Percentiles rank a stretch among this genome's conserved stretches.
Conservation (phyloP, 208 protist species). For the Leishmania mexicana region DNA sequence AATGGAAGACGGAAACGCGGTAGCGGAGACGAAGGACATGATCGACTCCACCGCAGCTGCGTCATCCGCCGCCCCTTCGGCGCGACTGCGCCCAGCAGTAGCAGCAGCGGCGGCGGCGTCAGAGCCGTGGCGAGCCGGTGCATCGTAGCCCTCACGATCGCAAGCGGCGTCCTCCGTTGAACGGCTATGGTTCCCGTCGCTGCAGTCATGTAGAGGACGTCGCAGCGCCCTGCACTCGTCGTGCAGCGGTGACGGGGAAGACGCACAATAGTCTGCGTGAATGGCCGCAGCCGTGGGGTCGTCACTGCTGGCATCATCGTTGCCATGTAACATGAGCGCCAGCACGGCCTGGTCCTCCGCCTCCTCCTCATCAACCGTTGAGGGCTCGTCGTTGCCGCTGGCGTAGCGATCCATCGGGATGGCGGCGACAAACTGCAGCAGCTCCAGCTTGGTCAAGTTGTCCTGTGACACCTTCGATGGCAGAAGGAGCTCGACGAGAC, state of each 20-base stretch:
- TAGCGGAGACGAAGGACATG: slow-evolving; percentile 49
- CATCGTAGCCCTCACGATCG: neutral
- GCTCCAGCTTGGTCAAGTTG: slow-evolving; percentile 56
- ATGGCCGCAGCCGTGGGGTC: neutral
- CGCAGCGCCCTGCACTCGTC: neutral
- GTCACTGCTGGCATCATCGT: neutral
- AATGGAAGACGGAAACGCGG: slow-evolving; percentile 49
- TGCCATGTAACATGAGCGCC: neutral
- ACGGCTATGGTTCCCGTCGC: neutral
- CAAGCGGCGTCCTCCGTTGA: neutral
- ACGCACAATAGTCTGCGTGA: neutral
- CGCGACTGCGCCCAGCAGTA: neutral
- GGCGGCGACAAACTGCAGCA: slow-evolving; percentile 66
- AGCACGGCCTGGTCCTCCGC: slow-evolving; percentile 8
- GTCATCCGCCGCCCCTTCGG: slow-evolving; percentile 18
- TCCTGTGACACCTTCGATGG: slow-evolving; percentile 45
- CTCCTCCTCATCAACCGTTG: slow-evolving; percentile 8
- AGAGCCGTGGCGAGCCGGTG: neutral
- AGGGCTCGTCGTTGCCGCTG: neutral
- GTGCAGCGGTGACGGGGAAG: neutral
- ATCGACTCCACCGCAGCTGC: slow-evolving; percentile 26
- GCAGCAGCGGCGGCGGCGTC: neutral
- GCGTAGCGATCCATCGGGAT: slow-evolving; percentile 30
- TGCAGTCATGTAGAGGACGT: neutral
- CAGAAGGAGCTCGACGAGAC: slow-evolving; percentile 61